Evolutionary conservation across 495 filamentous ascomycete species (phyloP), one percentile per base, ranked within the genome.

Genomic region (Geoglossum glabrum): DNA sequence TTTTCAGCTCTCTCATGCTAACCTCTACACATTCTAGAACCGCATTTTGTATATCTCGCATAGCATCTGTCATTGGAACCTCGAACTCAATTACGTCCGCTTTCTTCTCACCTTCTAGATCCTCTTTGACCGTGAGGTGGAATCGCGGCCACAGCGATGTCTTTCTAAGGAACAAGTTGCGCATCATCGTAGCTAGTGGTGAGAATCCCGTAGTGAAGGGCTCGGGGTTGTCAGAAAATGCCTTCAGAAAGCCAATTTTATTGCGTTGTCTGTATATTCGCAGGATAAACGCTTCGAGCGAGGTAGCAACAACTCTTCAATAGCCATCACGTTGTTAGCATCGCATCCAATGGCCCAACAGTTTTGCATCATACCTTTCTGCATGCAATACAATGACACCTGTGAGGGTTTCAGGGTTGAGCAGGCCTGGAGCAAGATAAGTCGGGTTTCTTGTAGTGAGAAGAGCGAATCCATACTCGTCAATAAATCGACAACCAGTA

Each of bases 21-120:
- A 89, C 81, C 67, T 97, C 92, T 15, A 98, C 90, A 67, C 93
- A 97, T 67, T 96, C 92, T 66, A 98, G 80, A 50, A 97, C 84
- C 3, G 92, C 89, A 61, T 84, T 88, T 62, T 98, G 92, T 31
- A 97, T 95, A 33, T 88, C 81, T 55, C 76, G 79, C 92, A 98
- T 98, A 40, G 82, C 76, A 47, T 93, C 85, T 23, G 88, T 93
- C 90, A 98, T 96, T 30, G 86, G 82, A n/a, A 97, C 84, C 65
- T 95, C 90, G 11, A 97, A 74, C 64, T 98, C 92, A 36, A 98
- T 93, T 38, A 98, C 92, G 70, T 97, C 92, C 0, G 92, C 90
- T 65, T 93, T 95, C 68, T 87, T 85, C 63, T 78, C 83, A 67
- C 87, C 90, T 68, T 98, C 90, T 3, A 98, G 70, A 0, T 88